A percentile compares a stretch with the other conserved stretches of the same genome.
Evolutionary conservation across 75 land plant genomes (phyloP).

Genomic region (Sequoia sempervirens): DNA sequence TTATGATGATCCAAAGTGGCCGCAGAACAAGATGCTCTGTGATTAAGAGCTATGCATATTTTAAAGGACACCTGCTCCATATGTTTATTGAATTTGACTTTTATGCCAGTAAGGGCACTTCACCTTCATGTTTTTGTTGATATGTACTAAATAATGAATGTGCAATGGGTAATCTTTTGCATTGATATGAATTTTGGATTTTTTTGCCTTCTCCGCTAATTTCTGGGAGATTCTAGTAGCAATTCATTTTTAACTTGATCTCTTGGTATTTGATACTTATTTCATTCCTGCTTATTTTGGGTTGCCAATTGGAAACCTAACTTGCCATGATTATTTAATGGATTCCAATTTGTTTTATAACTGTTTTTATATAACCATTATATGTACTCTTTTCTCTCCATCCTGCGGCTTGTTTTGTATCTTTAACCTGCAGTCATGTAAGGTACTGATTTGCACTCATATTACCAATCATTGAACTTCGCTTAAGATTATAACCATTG

Average conservation of each 20-base stretch:
- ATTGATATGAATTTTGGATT: neutral
- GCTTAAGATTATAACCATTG: neutral
- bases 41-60: neutral
- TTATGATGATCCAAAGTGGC: neutral
- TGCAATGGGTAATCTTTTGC: neutral
- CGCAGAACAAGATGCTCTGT: neutral
- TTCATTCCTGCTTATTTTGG: neutral
- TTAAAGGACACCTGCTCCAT: neutral
- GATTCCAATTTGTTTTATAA: no score
- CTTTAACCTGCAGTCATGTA: no score
- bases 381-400: no score
- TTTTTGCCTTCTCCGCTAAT: neutral
- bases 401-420: no score
- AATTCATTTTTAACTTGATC: neutral
- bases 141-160: conserved; percentile 4
- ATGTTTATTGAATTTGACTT: conserved; percentile 3
- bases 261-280: neutral
- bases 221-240: neutral
- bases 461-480: neutral
- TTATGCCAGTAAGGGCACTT: no score
- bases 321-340: neutral
- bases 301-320: neutral
- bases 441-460: neutral
- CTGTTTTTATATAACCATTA: no score
- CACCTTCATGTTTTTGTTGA: neutral